These are phyloP conservation scores for Lentinus tigrinus DNA, from an alignment of 768 basidiomycete species.

Conservation along the genomic window DNA sequence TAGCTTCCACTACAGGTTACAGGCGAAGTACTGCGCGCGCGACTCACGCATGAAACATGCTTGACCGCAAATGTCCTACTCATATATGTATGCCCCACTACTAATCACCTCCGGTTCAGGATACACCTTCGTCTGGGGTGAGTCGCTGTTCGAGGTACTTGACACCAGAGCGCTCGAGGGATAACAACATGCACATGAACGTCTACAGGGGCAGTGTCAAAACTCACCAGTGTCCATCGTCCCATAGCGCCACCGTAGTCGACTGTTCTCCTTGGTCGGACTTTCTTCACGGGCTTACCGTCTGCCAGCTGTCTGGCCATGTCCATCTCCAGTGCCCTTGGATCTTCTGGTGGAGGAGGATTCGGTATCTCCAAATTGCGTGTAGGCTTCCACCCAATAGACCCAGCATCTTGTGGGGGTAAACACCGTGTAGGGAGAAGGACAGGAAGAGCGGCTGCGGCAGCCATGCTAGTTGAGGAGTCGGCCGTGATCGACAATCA, in stretches of 20 bases:
- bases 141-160: too few relatives aligned
- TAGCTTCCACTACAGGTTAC: too few relatives aligned
- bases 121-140: too few relatives aligned
- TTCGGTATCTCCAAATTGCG: conserved; percentile 65
- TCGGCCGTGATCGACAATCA: too few relatives aligned
- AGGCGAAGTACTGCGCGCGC: too few relatives aligned
- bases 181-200: not conserved
- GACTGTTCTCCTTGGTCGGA: conserved; percentile 88
- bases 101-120: too few relatives aligned
- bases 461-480: not conserved
- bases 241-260: conserved; percentile 91
- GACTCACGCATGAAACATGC: too few relatives aligned
- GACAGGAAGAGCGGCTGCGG: conserved; percentile 3
- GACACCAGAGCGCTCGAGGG: too few relatives aligned
- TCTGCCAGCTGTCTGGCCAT: conserved; percentile 70
- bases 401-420: not conserved
- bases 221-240: conserved; percentile 78
- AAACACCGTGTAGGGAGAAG: conserved; percentile 8
- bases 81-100: too few relatives aligned
- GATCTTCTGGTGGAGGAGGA: conserved; percentile 81
- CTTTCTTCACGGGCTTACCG: conserved; percentile 86
- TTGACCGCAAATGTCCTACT: too few relatives aligned
- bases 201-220: not conserved
- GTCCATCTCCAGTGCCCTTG: conserved; percentile 73
- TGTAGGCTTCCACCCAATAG: conserved; percentile 73